Conservation (phyloP, 192 early-diverging fungal genomes). For the Coemansia sp. region DNA sequence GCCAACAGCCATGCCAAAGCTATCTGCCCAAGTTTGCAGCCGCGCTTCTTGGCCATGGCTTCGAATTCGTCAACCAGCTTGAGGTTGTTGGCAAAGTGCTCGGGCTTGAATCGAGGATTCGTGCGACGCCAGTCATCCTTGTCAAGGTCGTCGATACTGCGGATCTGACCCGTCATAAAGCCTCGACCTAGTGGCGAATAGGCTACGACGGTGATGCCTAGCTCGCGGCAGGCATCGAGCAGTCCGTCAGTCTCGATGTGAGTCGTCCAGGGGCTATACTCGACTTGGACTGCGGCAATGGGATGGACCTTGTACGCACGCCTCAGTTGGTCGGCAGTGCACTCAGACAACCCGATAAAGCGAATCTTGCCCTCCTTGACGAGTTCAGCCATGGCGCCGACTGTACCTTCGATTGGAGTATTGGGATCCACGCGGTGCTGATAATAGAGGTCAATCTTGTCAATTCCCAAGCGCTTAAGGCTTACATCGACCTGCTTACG, state of each 20-base stretch:
- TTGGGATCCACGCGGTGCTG: conserved; percentile 64
- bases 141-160: conserved; percentile 58
- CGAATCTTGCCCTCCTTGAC: conserved; percentile 70
- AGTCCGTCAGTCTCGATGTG: conserved; percentile 69
- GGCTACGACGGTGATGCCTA: conserved; percentile 73
- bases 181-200: conserved; percentile 77
- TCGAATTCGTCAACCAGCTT: conserved; percentile 61
- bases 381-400: conserved; percentile 64
- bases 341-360: conserved; percentile 66
- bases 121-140: conserved; percentile 58
- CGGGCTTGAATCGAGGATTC: conserved; percentile 62
- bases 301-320: conserved; percentile 71
- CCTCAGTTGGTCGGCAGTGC: conserved; percentile 62
- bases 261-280: conserved; percentile 61
- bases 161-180: conserved; percentile 67
- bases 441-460: conserved; percentile 68
- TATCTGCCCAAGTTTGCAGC: conserved; percentile 58
- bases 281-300: conserved; percentile 59
- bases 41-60: conserved; percentile 58
- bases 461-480: conserved; percentile 59
- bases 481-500: conserved; percentile 44
- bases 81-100: conserved; percentile 64
- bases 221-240: conserved; percentile 69
- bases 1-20: conserved; percentile 68
- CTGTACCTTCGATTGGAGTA: conserved; percentile 66